These are phyloP conservation scores for Chrysosphaeria jannelii DNA, from an alignment of 2,329 filamentous ascomycete species.

Conservation along the genomic window DNA sequence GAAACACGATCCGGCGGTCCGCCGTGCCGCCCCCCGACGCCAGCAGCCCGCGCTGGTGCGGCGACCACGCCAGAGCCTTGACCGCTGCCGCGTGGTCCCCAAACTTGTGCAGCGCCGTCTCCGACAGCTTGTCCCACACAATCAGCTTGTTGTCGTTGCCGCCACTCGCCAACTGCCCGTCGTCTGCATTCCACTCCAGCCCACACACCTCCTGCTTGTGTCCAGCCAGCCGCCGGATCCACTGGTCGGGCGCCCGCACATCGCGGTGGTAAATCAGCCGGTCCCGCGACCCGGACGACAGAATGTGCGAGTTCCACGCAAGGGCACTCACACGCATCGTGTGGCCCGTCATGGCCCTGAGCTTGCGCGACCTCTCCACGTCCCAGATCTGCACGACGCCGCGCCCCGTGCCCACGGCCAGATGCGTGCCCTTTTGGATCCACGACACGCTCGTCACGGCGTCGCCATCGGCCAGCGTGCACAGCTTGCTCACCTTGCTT, in stretches of 20 bases:
- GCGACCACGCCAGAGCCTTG: conserved; percentile 94
- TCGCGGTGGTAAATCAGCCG: conserved; percentile 86
- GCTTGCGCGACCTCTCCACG: conserved; percentile 52
- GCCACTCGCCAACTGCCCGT: conserved; percentile 77
- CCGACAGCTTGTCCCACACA: conserved; percentile 92
- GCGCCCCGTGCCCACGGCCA: conserved; percentile 83
- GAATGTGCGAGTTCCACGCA: conserved; percentile 93
- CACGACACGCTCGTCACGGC: conserved; percentile 90
- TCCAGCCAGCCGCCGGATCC: conserved; percentile 57
- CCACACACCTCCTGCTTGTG: conserved; percentile 98
- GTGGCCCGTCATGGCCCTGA: conserved; percentile 92
- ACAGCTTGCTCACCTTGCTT: conserved; percentile 76
- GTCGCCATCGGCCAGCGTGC: conserved; percentile 50
- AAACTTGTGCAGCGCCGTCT: conserved; percentile 79
- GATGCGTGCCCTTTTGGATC: conserved; percentile 92
- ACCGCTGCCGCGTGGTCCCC: conserved; percentile 86
- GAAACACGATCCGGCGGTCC: conserved; percentile 89
- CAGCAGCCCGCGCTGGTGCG: conserved; percentile 79
- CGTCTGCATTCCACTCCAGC: conserved; percentile 87
- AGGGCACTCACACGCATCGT: conserved; percentile 76
- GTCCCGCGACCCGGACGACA: conserved; percentile 84
- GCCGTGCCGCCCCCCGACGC: conserved; percentile 89
- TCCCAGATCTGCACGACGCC: conserved; percentile 96
- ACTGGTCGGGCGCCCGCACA: conserved; percentile 76
- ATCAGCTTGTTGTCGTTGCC: conserved; percentile 98